These are phyloP conservation scores for Parathielavia hyrcaniae DNA, from an alignment of 495 filamentous ascomycete species.

Conservation along the genomic window DNA sequence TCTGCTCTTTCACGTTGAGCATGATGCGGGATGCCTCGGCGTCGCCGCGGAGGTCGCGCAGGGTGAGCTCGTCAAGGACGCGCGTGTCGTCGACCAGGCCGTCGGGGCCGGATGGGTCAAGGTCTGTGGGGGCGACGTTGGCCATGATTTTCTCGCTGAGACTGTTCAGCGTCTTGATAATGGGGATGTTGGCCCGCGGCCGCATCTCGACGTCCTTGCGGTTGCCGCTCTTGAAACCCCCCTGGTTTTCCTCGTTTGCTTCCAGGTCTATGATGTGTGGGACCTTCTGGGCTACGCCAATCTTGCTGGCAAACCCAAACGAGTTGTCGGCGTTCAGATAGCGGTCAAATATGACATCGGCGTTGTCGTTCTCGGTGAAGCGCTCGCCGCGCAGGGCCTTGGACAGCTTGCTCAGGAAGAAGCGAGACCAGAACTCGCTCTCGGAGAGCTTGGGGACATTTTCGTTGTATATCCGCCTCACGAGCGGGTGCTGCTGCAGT, in stretches of 20 bases:
- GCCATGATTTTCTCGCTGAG: conserved; percentile 87
- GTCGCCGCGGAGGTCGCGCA: conserved; percentile 79
- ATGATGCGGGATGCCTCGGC: conserved; percentile 64
- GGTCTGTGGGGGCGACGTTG: conserved; percentile 70
- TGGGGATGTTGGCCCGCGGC: conserved; percentile 50
- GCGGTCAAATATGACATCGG: conserved; percentile 72
- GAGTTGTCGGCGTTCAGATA: conserved; percentile 70
- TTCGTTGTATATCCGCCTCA: conserved; percentile 87
- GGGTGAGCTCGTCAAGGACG: conserved; percentile 62
- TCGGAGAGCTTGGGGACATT: conserved; percentile 79
- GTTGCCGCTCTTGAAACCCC: conserved; percentile 64
- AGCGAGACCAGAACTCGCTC: conserved; percentile 80
- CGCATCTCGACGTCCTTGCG: conserved; percentile 82
- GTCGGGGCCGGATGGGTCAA: conserved; percentile 41
- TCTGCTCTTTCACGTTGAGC: conserved; percentile 82
- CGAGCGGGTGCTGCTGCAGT: conserved; percentile 85
- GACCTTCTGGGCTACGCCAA: conserved; percentile 52
- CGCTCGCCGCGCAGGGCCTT: conserved; percentile 90
- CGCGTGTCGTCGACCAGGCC: conserved; percentile 59
- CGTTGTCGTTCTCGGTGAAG: conserved; percentile 63
- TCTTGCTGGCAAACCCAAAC: conserved; percentile 41
- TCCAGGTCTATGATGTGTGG: conserved; percentile 87
- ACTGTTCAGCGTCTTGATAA: conserved; percentile 77
- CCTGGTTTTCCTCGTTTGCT: conserved; percentile 86
- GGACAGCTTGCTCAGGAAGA: conserved; percentile 81